phyloP scores from a whole-genome alignment of 371 early-diverging fungal genomes.

The Rhizopus microsporus region DNA sequence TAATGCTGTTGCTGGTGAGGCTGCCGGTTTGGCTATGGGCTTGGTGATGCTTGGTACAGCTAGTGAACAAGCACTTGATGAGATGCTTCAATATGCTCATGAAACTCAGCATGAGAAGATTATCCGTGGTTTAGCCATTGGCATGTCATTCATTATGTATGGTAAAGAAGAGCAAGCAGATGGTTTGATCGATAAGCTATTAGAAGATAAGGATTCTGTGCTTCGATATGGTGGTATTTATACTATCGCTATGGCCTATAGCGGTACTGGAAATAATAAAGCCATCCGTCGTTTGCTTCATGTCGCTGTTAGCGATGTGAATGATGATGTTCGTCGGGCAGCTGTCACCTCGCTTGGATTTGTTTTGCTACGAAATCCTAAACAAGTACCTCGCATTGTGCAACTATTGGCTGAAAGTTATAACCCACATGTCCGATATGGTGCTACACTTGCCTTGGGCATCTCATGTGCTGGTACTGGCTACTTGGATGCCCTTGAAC shows the following conservation, averaged over 20 bases:
- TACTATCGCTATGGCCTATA: conserved; percentile 96
- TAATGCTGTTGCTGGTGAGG: conserved; percentile 97
- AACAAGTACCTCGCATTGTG: conserved; percentile 95
- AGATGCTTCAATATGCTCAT: conserved; percentile 94
- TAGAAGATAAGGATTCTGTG: conserved; percentile 92
- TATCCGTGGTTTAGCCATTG: conserved; percentile 93
- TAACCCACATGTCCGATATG: conserved; percentile 98
- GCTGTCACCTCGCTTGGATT: conserved; percentile 98
- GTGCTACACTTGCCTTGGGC: conserved; percentile 96
- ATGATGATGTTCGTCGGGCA: conserved; percentile 98
- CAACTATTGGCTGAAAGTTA: conserved; percentile 97
- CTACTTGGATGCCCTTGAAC: conserved; percentile 85
- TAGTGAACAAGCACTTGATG: conserved; percentile 80
- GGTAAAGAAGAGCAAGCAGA: conserved; percentile 95
- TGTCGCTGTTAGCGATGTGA: conserved; percentile 96
- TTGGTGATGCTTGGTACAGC: conserved; percentile 95
- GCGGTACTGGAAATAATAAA: conserved; percentile 96
- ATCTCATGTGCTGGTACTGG: conserved; percentile 98
- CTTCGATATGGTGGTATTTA: conserved; percentile 96
- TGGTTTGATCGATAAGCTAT: conserved; percentile 76
- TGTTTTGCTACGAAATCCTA: conserved; percentile 85
- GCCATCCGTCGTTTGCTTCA: conserved; percentile 94
- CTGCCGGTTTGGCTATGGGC: conserved; percentile 97
- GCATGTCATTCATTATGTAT: conserved; percentile 94
- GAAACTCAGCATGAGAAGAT: conserved; percentile 99